Percentiles rank a stretch among this genome's conserved stretches.
Evolutionary conservation across 768 basidiomycete genomes (phyloP).

Genomic region (Podaxis sp.): DNA sequence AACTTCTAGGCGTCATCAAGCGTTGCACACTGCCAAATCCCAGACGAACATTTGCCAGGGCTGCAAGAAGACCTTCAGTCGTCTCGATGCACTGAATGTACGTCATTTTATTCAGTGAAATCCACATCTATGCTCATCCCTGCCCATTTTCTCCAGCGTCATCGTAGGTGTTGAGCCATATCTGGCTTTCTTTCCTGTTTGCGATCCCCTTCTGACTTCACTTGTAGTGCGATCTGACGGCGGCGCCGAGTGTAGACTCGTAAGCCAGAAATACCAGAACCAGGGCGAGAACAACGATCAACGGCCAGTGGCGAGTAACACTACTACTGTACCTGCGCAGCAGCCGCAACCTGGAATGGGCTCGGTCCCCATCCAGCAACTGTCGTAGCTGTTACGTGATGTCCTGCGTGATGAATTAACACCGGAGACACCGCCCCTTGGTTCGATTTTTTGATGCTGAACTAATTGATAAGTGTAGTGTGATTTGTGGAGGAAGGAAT

Average conservation of each 20-base stretch:
- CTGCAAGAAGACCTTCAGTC: conserved; percentile 92
- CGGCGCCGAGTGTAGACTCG: conserved; percentile 68
- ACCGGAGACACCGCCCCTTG: background rate
- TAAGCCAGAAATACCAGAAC: conserved; percentile 34
- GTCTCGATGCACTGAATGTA: conserved; percentile 92
- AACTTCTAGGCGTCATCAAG: conserved; percentile 72
- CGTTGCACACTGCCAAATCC: conserved; percentile 79
- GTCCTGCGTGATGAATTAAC: background rate
- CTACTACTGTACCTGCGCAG: background rate
- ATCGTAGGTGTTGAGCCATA: conserved; percentile 50
- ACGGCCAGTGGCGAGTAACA: background rate
- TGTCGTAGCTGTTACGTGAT: background rate
- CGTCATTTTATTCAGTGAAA: conserved; percentile 29
- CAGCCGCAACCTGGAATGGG: conserved; percentile 1
- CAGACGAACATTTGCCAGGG: conserved; percentile 85
- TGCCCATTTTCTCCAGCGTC: conserved; percentile 48
- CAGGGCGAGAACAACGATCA: conserved; percentile 17
- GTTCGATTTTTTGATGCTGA: conserved; percentile 2
- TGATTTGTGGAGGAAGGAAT: conserved; percentile 8
- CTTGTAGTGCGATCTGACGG: conserved; percentile 77
- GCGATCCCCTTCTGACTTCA: conserved; percentile 16
- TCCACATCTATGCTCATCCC: conserved; percentile 4
- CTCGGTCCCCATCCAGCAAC: conserved; percentile 1
- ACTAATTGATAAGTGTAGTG: conserved; percentile 2
- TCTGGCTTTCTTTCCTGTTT: conserved; percentile 15